These are phyloP conservation scores for Byssoonygena ceratinophila DNA, from an alignment of 2,329 filamentous ascomycete species.

Conservation along the genomic window DNA sequence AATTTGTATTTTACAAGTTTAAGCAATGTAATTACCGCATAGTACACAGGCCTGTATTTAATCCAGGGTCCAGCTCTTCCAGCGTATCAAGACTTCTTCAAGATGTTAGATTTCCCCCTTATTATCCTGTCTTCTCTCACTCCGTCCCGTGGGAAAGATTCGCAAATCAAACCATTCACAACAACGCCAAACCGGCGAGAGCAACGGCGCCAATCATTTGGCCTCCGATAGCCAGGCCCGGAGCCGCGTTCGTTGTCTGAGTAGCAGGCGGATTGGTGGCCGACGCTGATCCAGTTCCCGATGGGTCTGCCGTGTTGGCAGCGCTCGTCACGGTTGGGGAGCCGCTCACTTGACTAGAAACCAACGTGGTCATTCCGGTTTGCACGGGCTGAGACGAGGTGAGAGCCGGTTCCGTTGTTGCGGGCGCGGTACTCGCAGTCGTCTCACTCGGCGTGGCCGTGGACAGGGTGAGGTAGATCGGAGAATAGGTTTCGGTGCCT, in stretches of 20 bases:
- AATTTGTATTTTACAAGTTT: no score
- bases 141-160: no score
- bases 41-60: background rate
- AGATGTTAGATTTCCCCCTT: no score
- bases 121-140: no score
- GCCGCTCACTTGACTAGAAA: background rate
- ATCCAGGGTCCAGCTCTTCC: no score
- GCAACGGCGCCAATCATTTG: constrained; percentile 2
- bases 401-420: background rate
- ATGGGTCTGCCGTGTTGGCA: background rate
- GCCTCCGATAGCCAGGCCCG: background rate
- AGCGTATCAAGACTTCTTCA: no score
- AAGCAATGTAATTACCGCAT: no score
- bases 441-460: background rate
- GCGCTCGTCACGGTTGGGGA: constrained; percentile 3
- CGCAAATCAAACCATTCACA: background rate
- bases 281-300: background rate
- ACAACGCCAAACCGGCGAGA: background rate
- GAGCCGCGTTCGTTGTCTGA: background rate
- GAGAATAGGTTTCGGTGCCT: constrained; percentile 11
- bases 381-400: background rate
- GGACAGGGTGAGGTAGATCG: constrained; percentile 1
- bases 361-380: constrained; percentile 1
- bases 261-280: background rate
- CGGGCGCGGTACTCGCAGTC: background rate